Evolutionary conservation across 2,329 filamentous ascomycete species (phyloP), one percentile per base, ranked within the genome.

Genomic region (Coniochaeta sp.): DNA sequence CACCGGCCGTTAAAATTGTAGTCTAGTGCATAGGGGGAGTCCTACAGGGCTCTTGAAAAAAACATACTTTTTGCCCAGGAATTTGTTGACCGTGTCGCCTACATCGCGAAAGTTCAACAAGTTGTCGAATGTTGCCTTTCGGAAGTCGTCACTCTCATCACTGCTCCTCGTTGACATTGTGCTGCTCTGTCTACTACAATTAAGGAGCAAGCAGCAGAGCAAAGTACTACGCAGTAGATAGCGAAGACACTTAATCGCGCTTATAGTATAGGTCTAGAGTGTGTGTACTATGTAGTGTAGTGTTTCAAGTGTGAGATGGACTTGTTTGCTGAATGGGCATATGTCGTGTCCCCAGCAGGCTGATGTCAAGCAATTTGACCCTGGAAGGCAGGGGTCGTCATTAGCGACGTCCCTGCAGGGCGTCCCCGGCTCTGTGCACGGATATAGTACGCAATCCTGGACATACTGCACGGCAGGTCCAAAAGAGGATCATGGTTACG

Each of bases 71-170:
- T 76, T 75, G 26, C 80, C 80, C 5, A 84, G 72, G 62, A 81
- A 81, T 28, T 74, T 69, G 67, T 92, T 92, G 65, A 91, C 78
- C 0, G 84, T 86, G 63, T 79, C 76, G 44, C 87, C 89, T 50
- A 93, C 86, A 77, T 93, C 90, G 61, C 90, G 85, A 69, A 93
- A 91, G 72, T 93, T 93, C 67, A 88, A 75, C 58, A 93, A 79
- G 58, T 80, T 81, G 61, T 86, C 78, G 65, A 88, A 77, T 7
- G 24, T 17, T 6, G 47, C 24, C 24, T 52, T 52, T 3, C 17
- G 5, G 24, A 14, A 24, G 47, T n/a, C 26, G 6, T 6, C 19
- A 14, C 22, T 14, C 24, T 52, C 47, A n/a, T 52, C 14, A n/a
- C 47, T 52, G 26, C 47, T 52, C n/a, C n/a, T 52, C 4, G 47